Base-by-base conservation (phyloP, 192 early-diverging fungal species). In the Gamsiella multidivaricata region DNA sequence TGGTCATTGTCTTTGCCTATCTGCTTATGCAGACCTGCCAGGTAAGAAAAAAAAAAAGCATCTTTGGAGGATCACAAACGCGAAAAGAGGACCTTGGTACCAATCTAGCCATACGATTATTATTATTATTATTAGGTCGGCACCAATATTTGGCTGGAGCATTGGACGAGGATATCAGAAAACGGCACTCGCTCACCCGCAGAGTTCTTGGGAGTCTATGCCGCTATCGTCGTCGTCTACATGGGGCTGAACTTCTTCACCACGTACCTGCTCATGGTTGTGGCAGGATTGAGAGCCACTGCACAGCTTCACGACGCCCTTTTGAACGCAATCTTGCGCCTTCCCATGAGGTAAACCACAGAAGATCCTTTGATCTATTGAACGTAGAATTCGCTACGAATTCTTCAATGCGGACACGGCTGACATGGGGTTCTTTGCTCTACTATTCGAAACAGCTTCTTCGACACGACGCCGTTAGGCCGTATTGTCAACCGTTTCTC, bases 401-500 rank as follows among this genome's bases (percentile, higher is more conserved):
- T n/a, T n/a, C n/a, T n/a, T n/a, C n/a, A n/a, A n/a, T n/a, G n/a
- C n/a, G n/a, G n/a, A n/a, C n/a, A n/a, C n/a, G n/a, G n/a, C 31
- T n/a, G 8, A 54, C 17, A 36, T 22, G 0, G 11, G 36, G 36
- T 0, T 43, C 15, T 54, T 51, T 43, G 15, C 42, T 50, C 11
- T 33, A 0, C 51, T 9, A 25, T 42, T 39, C 36, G 3, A 14
- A 54, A 23, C 36, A 57, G 65, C n/a, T 67, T 70, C 45, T 61
- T 54, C 33, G 57, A 61, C 31, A 61, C 67, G 2, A 61, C 65
- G 0, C 65, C 65, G 0, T 25, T 68, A 5, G 94, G 96, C 23
- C 90, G 96, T 46, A 89, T 97, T 61, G 70, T 95, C 36, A 94
- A 97, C 61, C 90, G 96, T 8, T 96, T 97, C 76, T 91, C 91